Evolutionary conservation across 2,329 filamentous ascomycete species (phyloP).

Genomic region (Fusarium avenaceum): DNA sequence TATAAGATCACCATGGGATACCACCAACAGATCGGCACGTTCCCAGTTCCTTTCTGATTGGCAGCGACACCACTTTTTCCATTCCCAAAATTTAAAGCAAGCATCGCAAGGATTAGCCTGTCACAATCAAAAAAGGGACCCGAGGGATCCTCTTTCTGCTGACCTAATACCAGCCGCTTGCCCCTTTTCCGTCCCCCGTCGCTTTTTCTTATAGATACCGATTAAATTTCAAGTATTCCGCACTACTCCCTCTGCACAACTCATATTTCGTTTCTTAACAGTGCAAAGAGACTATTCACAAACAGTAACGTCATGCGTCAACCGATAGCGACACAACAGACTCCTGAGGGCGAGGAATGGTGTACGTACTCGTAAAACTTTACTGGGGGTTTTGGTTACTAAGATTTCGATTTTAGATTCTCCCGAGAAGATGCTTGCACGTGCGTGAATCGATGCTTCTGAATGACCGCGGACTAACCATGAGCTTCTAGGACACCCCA

Average conservation of each 20-base stretch:
- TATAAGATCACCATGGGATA: background rate
- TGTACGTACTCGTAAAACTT: conserved; percentile 26
- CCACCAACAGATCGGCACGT: conserved; percentile 1
- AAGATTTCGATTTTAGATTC: conserved; percentile 21
- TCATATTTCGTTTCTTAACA: conserved; percentile 1
- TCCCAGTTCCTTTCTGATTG: conserved; percentile 3
- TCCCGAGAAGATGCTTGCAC: conserved; percentile 41
- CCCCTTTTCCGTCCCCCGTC: conserved; percentile 32
- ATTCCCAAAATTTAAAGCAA: conserved; percentile 2
- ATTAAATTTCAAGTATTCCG: conserved; percentile 11
- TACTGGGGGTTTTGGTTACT: background rate
- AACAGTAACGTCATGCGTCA: conserved; percentile 33
- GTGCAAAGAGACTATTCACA: background rate
- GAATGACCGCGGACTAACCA: conserved; percentile 15
- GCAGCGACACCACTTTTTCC: background rate
- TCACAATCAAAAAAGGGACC: background rate
- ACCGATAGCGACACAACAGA: conserved; percentile 3
- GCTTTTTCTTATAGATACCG: conserved; percentile 8
- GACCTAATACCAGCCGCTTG: conserved; percentile 29
- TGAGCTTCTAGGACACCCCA: conserved; percentile 31
- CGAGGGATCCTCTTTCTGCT: background rate
- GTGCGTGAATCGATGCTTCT: conserved; percentile 24
- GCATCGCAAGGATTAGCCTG: background rate
- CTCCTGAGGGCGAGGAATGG: conserved; percentile 26
- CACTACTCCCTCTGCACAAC: conserved; percentile 3